Percentiles rank a stretch among this genome's conserved stretches.
These are phyloP conservation scores for Fusarium sterilihyphosum DNA, from an alignment of 2,329 filamentous ascomycete genomes.

Conservation along the genomic window DNA sequence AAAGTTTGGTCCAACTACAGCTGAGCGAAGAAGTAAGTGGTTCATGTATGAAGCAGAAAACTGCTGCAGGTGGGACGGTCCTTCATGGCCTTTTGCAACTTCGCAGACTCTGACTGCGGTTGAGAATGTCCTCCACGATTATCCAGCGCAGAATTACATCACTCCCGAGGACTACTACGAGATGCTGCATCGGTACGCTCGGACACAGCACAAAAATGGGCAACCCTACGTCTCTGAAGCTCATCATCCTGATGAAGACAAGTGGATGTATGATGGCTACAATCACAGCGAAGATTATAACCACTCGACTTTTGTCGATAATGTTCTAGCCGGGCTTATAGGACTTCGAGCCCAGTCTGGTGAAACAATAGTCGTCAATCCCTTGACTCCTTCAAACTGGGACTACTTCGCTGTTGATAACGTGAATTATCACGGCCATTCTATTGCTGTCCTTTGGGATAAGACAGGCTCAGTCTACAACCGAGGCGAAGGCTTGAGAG, in stretches of 20 bases:
- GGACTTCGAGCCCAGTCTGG: background rate
- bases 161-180: background rate
- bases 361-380: background rate
- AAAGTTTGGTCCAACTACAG: background rate
- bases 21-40: background rate
- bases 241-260: background rate
- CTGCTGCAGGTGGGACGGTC: background rate
- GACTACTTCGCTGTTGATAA: background rate
- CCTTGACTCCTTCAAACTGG: background rate
- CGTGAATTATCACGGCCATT: background rate
- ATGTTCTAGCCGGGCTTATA: background rate
- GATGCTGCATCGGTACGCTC: background rate
- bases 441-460: background rate
- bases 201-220: background rate
- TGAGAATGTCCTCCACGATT: background rate
- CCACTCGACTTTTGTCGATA: background rate
- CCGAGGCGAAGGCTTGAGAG: background rate
- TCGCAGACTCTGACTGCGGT: background rate
- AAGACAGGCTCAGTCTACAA: background rate
- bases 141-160: background rate
- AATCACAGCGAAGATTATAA: constrained; percentile 2
- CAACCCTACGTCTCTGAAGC: background rate
- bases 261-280: background rate
- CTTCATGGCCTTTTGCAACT: background rate
- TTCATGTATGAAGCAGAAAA: background rate